Conservation (phyloP, 192 early-diverging fungal species). For the Oehlia diaphana region DNA sequence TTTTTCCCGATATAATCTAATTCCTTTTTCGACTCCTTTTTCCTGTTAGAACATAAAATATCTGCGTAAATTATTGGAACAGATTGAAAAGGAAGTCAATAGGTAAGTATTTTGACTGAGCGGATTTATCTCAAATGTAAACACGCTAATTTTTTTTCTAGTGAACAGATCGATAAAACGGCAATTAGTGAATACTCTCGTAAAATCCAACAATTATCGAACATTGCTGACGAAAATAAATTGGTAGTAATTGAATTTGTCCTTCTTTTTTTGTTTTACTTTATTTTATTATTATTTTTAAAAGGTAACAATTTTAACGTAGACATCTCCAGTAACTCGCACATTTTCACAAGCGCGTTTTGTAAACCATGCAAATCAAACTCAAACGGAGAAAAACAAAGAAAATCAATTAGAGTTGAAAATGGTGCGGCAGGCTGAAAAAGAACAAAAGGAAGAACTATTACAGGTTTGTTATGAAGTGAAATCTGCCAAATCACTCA, state of each 20-base stretch:
- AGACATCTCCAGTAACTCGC: slow-evolving; percentile 28
- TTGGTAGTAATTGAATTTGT: background rate
- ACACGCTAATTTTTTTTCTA: background rate
- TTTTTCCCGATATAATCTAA: background rate
- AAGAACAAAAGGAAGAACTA: slow-evolving; percentile 23
- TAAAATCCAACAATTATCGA: slow-evolving; percentile 20
- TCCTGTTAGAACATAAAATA: slow-evolving; percentile 24
- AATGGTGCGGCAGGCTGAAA: slow-evolving; percentile 27
- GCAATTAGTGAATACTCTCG: slow-evolving; percentile 24
- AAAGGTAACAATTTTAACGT: background rate
- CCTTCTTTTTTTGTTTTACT: no score
- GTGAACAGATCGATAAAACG: slow-evolving; percentile 23
- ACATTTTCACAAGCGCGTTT: slow-evolving; percentile 26
- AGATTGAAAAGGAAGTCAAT: slow-evolving; percentile 13
- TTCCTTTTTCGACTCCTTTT: background rate
- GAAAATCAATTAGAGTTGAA: slow-evolving; percentile 28
- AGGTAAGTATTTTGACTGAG: background rate
- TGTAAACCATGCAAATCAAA: slow-evolving; percentile 23
- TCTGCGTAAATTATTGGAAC: slow-evolving; percentile 22
- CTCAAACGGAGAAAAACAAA: slow-evolving; percentile 28
- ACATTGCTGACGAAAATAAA: slow-evolving; percentile 31
- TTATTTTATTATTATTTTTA: background rate
- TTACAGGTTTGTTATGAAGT: slow-evolving; percentile 13
- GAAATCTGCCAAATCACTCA: background rate
- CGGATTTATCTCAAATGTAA: background rate